These are phyloP conservation scores for Epichloe elymi DNA, from an alignment of 2,329 filamentous ascomycete species.

Conservation along the genomic window DNA sequence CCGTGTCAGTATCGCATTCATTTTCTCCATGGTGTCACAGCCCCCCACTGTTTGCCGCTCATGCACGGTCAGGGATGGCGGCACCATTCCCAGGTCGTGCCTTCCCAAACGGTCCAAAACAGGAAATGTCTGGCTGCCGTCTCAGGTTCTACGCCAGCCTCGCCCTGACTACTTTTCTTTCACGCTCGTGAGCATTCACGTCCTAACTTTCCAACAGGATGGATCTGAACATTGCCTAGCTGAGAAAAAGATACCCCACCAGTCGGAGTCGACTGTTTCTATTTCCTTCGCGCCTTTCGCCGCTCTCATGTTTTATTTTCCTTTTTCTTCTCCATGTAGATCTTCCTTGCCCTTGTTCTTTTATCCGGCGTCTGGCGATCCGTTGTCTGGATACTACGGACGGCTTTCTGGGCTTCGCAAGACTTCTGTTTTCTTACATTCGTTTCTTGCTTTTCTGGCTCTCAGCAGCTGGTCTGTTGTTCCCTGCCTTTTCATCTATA, in stretches of 20 bases:
- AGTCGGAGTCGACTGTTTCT: neutral
- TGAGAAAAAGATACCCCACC: neutral
- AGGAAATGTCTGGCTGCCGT: conserved; percentile 16
- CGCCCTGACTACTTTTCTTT: neutral
- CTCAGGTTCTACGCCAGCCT: conserved; percentile 11
- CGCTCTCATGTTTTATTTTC: neutral
- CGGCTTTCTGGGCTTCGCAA: neutral
- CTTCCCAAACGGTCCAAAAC: conserved; percentile 11
- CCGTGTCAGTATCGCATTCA: neutral
- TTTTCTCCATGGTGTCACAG: too few species aligned
- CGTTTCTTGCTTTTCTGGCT: neutral
- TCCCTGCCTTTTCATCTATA: neutral
- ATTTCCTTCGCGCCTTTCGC: neutral
- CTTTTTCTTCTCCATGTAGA: neutral
- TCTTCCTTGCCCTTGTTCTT: neutral
- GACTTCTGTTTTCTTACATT: neutral
- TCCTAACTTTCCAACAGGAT: neutral
- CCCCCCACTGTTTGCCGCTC: neutral
- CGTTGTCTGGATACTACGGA: neutral
- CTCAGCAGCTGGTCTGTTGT: conserved; percentile 6
- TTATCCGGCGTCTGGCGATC: neutral
- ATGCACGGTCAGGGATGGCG: neutral
- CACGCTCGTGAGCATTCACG: neutral
- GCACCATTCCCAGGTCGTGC: neutral
- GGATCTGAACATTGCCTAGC: neutral